Evolutionary conservation across 1,139 yeast genomes (phyloP).

Genomic region (Spathaspora sp.): DNA sequence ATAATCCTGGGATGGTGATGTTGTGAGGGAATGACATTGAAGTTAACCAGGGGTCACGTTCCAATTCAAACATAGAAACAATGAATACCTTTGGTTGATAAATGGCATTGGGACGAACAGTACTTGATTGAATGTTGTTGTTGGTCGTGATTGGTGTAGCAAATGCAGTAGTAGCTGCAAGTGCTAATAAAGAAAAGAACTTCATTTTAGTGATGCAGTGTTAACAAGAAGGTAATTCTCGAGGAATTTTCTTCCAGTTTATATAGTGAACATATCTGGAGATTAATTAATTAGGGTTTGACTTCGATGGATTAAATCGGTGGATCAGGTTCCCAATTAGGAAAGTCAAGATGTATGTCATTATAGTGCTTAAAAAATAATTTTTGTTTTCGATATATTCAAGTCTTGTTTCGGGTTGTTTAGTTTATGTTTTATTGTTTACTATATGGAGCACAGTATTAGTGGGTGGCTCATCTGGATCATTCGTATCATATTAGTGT

Average conservation of each 20-base stretch:
- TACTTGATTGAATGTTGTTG: conserved; percentile 23
- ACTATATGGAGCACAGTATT: too few relatives aligned
- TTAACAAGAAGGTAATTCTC: not conserved
- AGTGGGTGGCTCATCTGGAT: too few relatives aligned
- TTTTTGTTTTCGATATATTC: not conserved
- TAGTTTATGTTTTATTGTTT: too few relatives aligned
- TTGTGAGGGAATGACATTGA: conserved; percentile 49
- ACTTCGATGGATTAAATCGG: not conserved
- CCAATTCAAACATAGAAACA: conserved; percentile 57
- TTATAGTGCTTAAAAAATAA: not conserved
- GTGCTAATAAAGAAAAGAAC: conserved; percentile 1
- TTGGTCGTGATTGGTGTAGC: conserved; percentile 11
- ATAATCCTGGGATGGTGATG: conserved; percentile 61
- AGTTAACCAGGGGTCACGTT: conserved; percentile 55
- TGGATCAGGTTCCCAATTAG: not conserved
- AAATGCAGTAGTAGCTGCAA: not conserved
- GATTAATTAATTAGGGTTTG: not conserved
- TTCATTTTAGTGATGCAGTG: not conserved
- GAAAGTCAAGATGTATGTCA: not conserved
- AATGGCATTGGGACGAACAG: conserved; percentile 35
- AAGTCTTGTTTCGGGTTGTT: not conserved
- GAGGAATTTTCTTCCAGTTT: not conserved
- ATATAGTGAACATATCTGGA: not conserved
- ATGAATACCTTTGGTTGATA: conserved; percentile 56
- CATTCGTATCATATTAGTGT: too few relatives aligned